A percentile compares a stretch with the other conserved stretches of the same genome.
phyloP scores from a whole-genome alignment of 148 eudicot genomes.

The Persicaria maculosa region DNA sequence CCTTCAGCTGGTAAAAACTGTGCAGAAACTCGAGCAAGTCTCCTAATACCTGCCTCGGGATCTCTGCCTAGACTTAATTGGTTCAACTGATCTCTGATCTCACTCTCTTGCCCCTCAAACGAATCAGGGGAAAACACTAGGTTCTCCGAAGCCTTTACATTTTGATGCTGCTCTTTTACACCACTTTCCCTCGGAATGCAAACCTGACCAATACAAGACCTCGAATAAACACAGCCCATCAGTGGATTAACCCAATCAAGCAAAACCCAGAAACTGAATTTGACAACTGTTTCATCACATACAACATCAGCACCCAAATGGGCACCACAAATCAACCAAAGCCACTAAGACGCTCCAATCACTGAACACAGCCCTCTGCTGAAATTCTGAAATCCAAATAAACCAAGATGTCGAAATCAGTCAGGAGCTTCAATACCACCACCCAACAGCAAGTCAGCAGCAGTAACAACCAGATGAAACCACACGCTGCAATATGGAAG shows the following conservation, averaged over 20 bases:
- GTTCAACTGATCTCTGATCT: constrained; percentile 42
- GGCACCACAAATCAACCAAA: neutral
- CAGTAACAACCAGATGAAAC: neutral
- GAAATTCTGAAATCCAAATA: neutral
- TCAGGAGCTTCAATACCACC: constrained; percentile 11
- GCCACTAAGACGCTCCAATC: neutral
- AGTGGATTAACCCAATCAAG: constrained; percentile 26
- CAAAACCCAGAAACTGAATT: constrained; percentile 28
- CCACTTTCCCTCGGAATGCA: constrained; percentile 58
- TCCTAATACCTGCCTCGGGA: constrained; percentile 71
- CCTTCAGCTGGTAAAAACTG: constrained; percentile 93
- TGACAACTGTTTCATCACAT: constrained; percentile 31
- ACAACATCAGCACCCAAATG: constrained; percentile 19
- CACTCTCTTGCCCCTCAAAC: constrained; percentile 48
- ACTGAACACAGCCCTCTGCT: neutral
- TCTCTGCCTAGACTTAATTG: constrained; percentile 48
- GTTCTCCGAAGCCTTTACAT: constrained; percentile 40
- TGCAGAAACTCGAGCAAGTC: constrained; percentile 78
- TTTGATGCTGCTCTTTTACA: constrained; percentile 39
- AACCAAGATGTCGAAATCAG: constrained; percentile 10
- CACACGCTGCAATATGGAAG: neutral
- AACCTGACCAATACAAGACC: constrained; percentile 74
- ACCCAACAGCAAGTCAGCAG: neutral
- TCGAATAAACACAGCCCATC: constrained; percentile 98
- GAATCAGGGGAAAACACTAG: constrained; percentile 57